Percentiles rank a stretch among this genome's conserved stretches.
These are phyloP conservation scores for Talaromyces borbonicus DNA, from an alignment of 495 filamentous ascomycete species.

Conservation along the genomic window DNA sequence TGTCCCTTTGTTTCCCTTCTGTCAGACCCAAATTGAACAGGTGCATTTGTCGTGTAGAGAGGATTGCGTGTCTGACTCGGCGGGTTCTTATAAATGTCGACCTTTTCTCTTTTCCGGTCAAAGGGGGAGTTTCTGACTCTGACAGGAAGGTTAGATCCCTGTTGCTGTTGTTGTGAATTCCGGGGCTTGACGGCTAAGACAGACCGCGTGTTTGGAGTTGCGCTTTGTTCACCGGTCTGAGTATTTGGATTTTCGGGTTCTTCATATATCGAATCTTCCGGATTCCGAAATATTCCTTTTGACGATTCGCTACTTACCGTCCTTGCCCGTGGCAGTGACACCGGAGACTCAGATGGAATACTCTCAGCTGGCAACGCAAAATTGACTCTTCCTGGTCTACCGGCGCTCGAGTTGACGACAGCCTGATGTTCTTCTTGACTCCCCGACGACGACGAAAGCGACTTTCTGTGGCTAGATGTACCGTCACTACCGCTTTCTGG, in stretches of 20 bases:
- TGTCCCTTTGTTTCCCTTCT: background rate
- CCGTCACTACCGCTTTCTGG: constrained; percentile 28
- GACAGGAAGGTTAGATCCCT: constrained; percentile 32
- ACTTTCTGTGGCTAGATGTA: constrained; percentile 10
- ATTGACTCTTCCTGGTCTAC: constrained; percentile 33
- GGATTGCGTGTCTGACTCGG: constrained; percentile 67
- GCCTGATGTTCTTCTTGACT: constrained; percentile 6
- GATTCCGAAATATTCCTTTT: constrained; percentile 39
- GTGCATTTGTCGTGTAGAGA: constrained; percentile 56
- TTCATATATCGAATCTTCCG: constrained; percentile 82
- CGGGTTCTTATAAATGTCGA: constrained; percentile 70
- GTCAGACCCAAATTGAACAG: too few species aligned
- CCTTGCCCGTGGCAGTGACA: constrained; percentile 20
- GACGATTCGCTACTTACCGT: constrained; percentile 31
- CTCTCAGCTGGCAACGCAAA: constrained; percentile 29
- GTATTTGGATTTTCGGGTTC: constrained; percentile 49
- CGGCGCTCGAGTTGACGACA: background rate
- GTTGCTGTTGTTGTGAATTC: constrained; percentile 49
- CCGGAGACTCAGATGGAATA: constrained; percentile 4
- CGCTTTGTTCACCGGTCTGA: constrained; percentile 22
- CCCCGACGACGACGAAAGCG: constrained; percentile 5
- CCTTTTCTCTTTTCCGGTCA: constrained; percentile 46
- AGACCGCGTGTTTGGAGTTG: constrained; percentile 36
- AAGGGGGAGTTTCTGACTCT: constrained; percentile 36
- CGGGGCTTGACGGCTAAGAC: constrained; percentile 42